phyloP scores from a whole-genome alignment of 805 yeast species.

The Sugiyamaella boreocaroliniensis region DNA sequence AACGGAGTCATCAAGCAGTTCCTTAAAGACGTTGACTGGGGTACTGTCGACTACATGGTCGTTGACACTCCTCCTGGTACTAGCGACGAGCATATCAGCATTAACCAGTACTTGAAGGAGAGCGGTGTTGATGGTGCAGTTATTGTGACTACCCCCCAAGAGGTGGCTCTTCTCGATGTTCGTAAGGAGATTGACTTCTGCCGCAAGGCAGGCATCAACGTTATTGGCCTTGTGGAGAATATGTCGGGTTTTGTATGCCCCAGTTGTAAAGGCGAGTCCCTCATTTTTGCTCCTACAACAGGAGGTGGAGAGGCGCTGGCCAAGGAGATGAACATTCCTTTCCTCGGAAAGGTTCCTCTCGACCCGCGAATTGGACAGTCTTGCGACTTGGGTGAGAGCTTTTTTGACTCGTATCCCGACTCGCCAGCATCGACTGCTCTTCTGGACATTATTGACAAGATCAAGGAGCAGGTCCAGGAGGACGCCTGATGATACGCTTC shows the following conservation, averaged over 20 bases:
- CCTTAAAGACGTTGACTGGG: slow-evolving; percentile 94
- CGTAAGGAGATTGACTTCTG: slow-evolving; percentile 95
- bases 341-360: slow-evolving; percentile 86
- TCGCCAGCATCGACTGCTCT: slow-evolving; percentile 90
- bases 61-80: slow-evolving; percentile 99
- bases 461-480: slow-evolving; percentile 5
- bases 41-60: slow-evolving; percentile 66
- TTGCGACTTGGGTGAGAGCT: slow-evolving; percentile 82
- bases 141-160: slow-evolving; percentile 95
- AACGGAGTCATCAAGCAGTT: slow-evolving; percentile 90
- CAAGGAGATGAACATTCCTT: slow-evolving; percentile 67
- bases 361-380: slow-evolving; percentile 91
- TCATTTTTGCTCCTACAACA: slow-evolving; percentile 89
- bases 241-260: slow-evolving; percentile 99
- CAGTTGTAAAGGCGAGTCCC: slow-evolving; percentile 79
- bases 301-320: slow-evolving; percentile 92
- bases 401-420: slow-evolving; percentile 71
- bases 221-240: slow-evolving; percentile 89
- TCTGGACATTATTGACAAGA: slow-evolving; percentile 56
- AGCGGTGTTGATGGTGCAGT: slow-evolving; percentile 84
- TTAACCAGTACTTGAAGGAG: slow-evolving; percentile 79
- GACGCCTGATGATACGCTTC: too few species aligned
- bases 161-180: slow-evolving; percentile 90
- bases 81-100: slow-evolving; percentile 91
- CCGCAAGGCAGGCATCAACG: slow-evolving; percentile 76